phyloP scores from a whole-genome alignment of 2,329 filamentous ascomycete species.

The Xylariomycetidae sp. region DNA sequence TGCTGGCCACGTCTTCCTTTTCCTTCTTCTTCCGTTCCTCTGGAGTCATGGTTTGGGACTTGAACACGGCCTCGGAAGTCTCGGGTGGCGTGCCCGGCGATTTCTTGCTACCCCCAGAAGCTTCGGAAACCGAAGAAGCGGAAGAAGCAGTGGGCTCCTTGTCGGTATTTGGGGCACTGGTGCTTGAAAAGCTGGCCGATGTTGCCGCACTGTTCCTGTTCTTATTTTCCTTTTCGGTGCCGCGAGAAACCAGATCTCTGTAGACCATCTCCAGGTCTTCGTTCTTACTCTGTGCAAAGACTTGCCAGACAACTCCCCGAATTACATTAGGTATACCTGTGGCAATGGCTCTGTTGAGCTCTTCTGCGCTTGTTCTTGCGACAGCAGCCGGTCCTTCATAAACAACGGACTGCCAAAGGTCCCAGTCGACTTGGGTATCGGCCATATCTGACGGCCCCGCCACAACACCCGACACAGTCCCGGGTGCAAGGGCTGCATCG shows the following conservation, averaged over 20 bases:
- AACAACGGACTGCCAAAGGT: slow-evolving; percentile 93
- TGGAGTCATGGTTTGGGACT: slow-evolving; percentile 56
- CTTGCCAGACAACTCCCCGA: slow-evolving; percentile 97
- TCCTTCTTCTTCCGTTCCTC: slow-evolving; percentile 70
- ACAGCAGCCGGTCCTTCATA: slow-evolving; percentile 90
- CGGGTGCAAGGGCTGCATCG: slow-evolving; percentile 69
- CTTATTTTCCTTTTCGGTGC: slow-evolving; percentile 76
- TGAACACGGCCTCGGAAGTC: slow-evolving; percentile 58
- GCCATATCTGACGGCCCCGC: slow-evolving; percentile 65
- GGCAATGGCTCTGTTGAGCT: slow-evolving; percentile 85
- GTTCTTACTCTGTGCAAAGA: slow-evolving; percentile 90
- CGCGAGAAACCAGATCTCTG: slow-evolving; percentile 69
- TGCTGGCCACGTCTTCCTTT: slow-evolving; percentile 66
- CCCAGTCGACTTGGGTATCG: slow-evolving; percentile 89
- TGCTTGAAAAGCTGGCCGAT: slow-evolving; percentile 45
- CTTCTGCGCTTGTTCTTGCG: slow-evolving; percentile 78
- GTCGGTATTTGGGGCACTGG: slow-evolving; percentile 49
- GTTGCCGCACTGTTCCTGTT: slow-evolving; percentile 52
- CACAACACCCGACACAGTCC: slow-evolving; percentile 76
- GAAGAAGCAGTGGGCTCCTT: slow-evolving; percentile 70
- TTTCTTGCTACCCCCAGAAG: slow-evolving; percentile 53
- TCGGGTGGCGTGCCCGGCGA: slow-evolving; percentile 53
- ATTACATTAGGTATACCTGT: slow-evolving; percentile 92
- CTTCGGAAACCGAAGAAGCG: slow-evolving; percentile 76
- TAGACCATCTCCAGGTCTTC: slow-evolving; percentile 86